Conservation (phyloP, 2,329 filamentous ascomycete species). For the Sclerotinia minor region DNA sequence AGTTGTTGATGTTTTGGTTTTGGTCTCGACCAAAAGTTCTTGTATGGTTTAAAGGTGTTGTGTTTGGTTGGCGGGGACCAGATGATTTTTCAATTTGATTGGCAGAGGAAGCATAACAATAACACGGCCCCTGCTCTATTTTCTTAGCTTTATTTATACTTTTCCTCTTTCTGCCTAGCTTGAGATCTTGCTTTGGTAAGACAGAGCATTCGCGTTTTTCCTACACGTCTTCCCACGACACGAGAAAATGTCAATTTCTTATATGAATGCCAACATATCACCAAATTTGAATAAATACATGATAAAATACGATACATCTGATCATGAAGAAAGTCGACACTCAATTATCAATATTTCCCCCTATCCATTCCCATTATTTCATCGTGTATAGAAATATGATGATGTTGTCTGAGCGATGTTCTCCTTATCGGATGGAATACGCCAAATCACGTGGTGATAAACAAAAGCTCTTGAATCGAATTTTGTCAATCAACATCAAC, state of each 20-base stretch:
- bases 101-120: conserved; percentile 2
- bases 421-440: neutral
- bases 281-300: neutral
- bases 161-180: neutral
- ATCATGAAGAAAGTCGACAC: neutral
- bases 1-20: conserved; percentile 24
- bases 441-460: conserved; percentile 24
- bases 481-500: neutral
- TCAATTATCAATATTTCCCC: neutral
- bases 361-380: neutral
- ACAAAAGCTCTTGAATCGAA: neutral
- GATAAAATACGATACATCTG: fast-evolving
- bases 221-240: conserved; percentile 20
- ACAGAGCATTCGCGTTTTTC: neutral
- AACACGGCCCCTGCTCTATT: conserved; percentile 5
- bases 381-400: neutral
- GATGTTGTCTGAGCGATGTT: neutral
- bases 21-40: conserved; percentile 12
- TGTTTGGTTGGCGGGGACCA: conserved; percentile 19
- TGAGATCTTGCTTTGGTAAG: neutral
- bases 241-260: neutral
- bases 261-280: neutral
- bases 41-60: neutral
- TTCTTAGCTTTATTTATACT: conserved; percentile 22
- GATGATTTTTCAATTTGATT: neutral